Evolutionary conservation across 192 early-diverging fungal species (phyloP), one percentile per base, ranked within the genome.

Genomic region (Coemansia sp.): DNA sequence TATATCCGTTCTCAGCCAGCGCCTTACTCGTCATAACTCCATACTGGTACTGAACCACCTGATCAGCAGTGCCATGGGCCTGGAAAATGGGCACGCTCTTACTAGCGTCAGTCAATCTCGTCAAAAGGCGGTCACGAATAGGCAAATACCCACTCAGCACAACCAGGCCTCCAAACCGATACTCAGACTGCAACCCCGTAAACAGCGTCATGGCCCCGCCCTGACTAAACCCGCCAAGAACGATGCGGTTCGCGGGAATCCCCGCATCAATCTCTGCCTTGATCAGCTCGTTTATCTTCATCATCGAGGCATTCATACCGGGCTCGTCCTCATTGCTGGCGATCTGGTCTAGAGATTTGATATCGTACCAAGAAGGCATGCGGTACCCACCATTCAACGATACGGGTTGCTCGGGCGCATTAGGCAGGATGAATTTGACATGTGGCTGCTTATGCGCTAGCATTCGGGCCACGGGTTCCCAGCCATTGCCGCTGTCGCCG

Each of bases 311-410:
- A 31, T 87, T 63, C 86, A 95, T 83, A 2, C 93, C 93, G 18
- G 67, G 65, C 62, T 89, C 84, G 77, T 97, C 93, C 63, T 92
- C 89, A 53, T 76, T 63, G 23, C 73, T 65, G 7, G 85, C 73
- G 13, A 82, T 71, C 9, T 73, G 58, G 40, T 85, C 68, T 11
- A 90, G 73, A 9, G 72, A 70, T 35, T 59, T 66, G 59, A 96
- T 89, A 64, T 96, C 93, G 76, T 92, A 97, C 95, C 94, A 97
- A n/a, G 85, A 89, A 9, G 94, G 94, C 88, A 95, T 94, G 13
- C 70, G 55, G 70, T 88, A 86, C 5, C 94, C 94, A 26, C 75
- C 77, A 73, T 97, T 97, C 50, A 94, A 48, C n/a, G 95, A 85
- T 23, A 92, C 85, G 7, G 87, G 85, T 50, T 82, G 73, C 18